Evolutionary conservation across 1,284 basidiomycete species (phyloP), one percentile per base, ranked within the genome.

Genomic region (Leccinum angustisporum): DNA sequence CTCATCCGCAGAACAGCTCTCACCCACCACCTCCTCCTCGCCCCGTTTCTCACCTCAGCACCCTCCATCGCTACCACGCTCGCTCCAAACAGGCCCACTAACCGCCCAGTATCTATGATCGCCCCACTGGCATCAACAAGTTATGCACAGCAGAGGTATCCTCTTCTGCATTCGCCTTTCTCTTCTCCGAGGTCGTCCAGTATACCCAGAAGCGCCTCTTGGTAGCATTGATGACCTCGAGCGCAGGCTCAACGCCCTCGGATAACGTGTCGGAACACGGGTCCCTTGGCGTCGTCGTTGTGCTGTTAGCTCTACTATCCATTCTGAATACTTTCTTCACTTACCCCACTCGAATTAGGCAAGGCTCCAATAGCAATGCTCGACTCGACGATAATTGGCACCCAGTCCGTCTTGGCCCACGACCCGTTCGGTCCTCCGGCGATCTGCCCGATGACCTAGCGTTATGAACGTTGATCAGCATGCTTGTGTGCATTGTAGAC

Each of bases 181-280:
- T 97, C 65, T 95, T 97, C 76, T 91, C 92, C 9, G 95, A 97
- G 77, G 82, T 95, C 21, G 88, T 98, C 1, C 90, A 94, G 73
- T 99, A 99, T 75, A 96, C 94, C 1, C 97, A 99, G 78, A 94
- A 92, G 70, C 84, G 95, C 58, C 96, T 98, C 34, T 36, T 59
- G 89, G 86, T 67, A 97, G 96, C 11, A 96, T 99, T 63, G 90
- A 92, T 70, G 97, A 99, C 72, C 83, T 99, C 61, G 97, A 99
- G 77, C 84, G 91, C 69, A 82, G 94, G 60, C 78, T 98, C 61
- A 94, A 95, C 71, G 91, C 90, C 0, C 80, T 97, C 14, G 95
- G 96, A 1, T 96, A 97, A 75, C 89, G 95, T 54, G 88, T 94
- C 54, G 95, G 95, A 31, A 85, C 83, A 9, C 83, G 95, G 25